Conservation (phyloP, 768 basidiomycete species). For the Neoboletus magnificus region DNA sequence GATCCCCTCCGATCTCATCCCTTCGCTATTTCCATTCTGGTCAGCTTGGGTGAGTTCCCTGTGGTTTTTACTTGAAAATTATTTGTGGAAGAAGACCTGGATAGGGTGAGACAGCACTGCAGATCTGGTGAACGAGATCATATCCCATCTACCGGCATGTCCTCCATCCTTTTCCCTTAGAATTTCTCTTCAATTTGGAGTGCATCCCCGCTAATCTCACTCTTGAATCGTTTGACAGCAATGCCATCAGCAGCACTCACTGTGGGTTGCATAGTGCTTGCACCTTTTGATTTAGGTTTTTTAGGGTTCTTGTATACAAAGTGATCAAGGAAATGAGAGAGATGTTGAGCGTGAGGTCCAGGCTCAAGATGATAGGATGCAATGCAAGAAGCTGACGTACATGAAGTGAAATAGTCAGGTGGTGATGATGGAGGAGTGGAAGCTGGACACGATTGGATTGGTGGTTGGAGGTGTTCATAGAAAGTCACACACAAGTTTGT, state of each 20-base stretch:
- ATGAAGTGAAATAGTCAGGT: constrained; percentile 86
- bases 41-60: constrained; percentile 46
- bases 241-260: constrained; percentile 58
- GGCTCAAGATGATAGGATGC: constrained; percentile 72
- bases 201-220: constrained; percentile 45
- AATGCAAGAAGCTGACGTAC: constrained; percentile 75
- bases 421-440: constrained; percentile 81
- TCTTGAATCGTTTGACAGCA: constrained; percentile 69
- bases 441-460: constrained; percentile 41
- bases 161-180: constrained; percentile 60
- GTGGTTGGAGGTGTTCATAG: not conserved
- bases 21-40: constrained; percentile 29
- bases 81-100: constrained; percentile 89
- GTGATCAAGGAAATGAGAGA: constrained; percentile 92
- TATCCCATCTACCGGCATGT: constrained; percentile 88
- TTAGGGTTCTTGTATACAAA: constrained; percentile 98
- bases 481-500: constrained; percentile 73
- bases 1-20: constrained; percentile 17
- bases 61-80: constrained; percentile 71
- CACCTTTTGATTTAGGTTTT: constrained; percentile 65
- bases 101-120: not conserved
- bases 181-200: constrained; percentile 75
- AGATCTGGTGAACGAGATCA: not conserved
- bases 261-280: constrained; percentile 94
- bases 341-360: constrained; percentile 92